Evolutionary conservation across 2,329 filamentous ascomycete genomes (phyloP), one percentile per base, ranked within the genome.

Genomic region (Hypoxylon rubiginosum): DNA sequence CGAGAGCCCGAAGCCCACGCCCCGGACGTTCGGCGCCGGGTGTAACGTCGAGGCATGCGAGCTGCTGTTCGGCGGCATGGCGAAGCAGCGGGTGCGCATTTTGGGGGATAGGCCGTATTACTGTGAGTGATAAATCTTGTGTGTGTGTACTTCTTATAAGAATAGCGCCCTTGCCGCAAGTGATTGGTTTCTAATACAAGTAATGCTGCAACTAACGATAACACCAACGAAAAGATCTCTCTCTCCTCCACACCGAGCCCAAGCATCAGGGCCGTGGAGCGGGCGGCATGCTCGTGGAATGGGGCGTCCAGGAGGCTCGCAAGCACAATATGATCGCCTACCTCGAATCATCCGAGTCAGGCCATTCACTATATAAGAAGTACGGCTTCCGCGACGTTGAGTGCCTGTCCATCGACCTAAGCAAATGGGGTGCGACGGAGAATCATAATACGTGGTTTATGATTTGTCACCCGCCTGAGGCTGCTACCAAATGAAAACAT

Each of bases 211-310:
- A 41, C 32, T 34, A 34, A 34, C 32, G 5, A 34, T 34, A 46
- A 49, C 43, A n/a, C 15, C 28, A 15, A 45, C 28, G 19, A 17
- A 30, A 64, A 81, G 81, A 80, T 64, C 73, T 82, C 10, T 72
- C 77, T 8, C 65, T 75, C 32, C 73, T 83, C 4, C 74, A 75
- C n/a, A 81, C 80, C n/a, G 76, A 81, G 58, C 81, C 82, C 0
- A 74, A 79, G 11, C 79, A 82, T 52, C 78, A 81, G 52, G 67
- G 77, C 7, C 78, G 79, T n/a, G 81, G 80, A 1, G 80, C 80
- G 1, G 81, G 76, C 2, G 71, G 72, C 6, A 74, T 80, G 72
- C 71, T 83, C 34, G 68, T 81, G n/a, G 71, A 74, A 59, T 79
- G 76, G 75, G 78, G 78, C 0, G 69, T 80, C 11, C 78, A 81